Base-by-base conservation (phyloP, 2,329 filamentous ascomycete species). In the Fusarium pseudonygamai region DNA sequence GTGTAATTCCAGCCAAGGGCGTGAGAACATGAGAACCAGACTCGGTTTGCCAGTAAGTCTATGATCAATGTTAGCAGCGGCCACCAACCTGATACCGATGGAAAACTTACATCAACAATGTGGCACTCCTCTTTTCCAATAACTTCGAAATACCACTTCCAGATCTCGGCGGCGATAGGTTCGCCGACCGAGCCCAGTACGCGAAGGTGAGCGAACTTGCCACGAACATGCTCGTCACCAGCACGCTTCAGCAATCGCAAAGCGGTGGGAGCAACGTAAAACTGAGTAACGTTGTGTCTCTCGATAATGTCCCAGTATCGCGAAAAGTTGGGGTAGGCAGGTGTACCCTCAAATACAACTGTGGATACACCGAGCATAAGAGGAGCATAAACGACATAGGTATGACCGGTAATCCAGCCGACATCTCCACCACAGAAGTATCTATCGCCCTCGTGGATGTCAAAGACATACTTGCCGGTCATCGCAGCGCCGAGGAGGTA, bases 11-110 rank as follows among this genome's bases (percentile, higher is more conserved):
- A 56, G 93, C 95, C 67, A 99, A 87, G 24, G 96, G 96, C 10
- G 95, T 94, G 82, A 99, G 98, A 79, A 97, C 95, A 84, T 99
- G 92, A 72, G 94, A 98, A 64, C 96, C 96, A 5, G 96, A 99
- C 87, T 99, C 96, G 60, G 96, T 99, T 90, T 99, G 96, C 96
- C 96, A 99, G 89, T 99, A 99, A 60, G 96, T 99, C 94, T 97
- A 80, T 59, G 75, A 28, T 52, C 2, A 69, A 70, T 61, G 78
- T 77, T 62, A 78, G 67, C 39, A 60, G 55, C 16, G 12, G 18
- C 26, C 32, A 43, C n/a, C 30, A 59, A 39, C 14, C 8, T 20
- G n/a, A 59, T 14, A n/a, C n/a, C 14, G 13, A 57, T 7, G 12
- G 45, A 11, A 26, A 60, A 90, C 94, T 89, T 87, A 97, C 95